Conservation (phyloP, 2,329 filamentous ascomycete genomes). For the Clarireedia monteithiana region DNA sequence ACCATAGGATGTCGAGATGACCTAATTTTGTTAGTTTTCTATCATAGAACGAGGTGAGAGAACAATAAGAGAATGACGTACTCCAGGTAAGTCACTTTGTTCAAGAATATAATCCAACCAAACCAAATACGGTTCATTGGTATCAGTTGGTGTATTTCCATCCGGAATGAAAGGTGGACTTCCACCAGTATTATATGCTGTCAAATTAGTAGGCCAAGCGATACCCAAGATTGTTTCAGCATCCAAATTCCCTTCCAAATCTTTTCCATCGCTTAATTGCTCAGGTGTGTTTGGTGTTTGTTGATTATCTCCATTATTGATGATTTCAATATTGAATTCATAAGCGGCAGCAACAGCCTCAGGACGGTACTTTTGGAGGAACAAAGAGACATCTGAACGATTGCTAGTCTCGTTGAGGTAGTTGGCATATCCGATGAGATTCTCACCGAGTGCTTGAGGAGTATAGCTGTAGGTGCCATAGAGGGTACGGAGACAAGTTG, state of each 20-base stretch:
- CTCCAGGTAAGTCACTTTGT: background rate
- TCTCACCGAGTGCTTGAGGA: conserved; percentile 13
- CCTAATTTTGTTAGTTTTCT: conserved; percentile 23
- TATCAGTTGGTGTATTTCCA: conserved; percentile 19
- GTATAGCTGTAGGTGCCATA: conserved; percentile 19
- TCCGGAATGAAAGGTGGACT: conserved; percentile 45
- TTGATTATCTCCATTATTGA: conserved; percentile 5
- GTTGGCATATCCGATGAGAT: conserved; percentile 21
- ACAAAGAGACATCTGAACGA: conserved; percentile 16
- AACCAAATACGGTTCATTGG: conserved; percentile 51
- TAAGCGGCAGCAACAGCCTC: conserved; percentile 13
- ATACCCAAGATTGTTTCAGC: conserved; percentile 47
- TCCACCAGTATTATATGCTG: conserved; percentile 48
- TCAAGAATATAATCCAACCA: conserved; percentile 43
- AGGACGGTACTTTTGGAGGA: conserved; percentile 15
- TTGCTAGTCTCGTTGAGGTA: conserved; percentile 20
- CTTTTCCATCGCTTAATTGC: conserved; percentile 8
- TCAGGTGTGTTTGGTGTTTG: conserved; percentile 5
- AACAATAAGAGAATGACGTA: conserved; percentile 32
- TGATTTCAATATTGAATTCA: conserved; percentile 9
- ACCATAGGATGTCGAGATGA: conserved; percentile 49
- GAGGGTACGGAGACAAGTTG: conserved; percentile 19
- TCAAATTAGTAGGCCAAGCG: conserved; percentile 44
- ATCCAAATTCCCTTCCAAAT: conserved; percentile 48
- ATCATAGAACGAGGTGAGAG: background rate